Evolutionary conservation across 1,284 basidiomycete species (phyloP), one percentile per base, ranked within the genome.

Genomic region (Malassezia yamatoensis): DNA sequence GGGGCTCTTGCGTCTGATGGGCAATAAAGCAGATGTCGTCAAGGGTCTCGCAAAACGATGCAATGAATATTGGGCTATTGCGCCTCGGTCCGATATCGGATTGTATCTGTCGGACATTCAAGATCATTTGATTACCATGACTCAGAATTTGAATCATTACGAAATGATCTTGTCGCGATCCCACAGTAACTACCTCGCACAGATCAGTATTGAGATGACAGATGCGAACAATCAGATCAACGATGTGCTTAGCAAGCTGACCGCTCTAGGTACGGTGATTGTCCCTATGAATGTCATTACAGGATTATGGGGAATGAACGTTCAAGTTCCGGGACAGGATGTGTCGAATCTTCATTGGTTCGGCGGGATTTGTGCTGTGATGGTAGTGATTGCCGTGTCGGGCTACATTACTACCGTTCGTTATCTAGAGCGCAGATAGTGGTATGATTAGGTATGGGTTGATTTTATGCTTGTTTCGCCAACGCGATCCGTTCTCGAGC

Each of bases 111-210:
- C 88, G 6, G 90, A 94, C 79, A 67, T 72, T 16, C 72, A 89
- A 80, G 94, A 98, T 77, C 94, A 99, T 78, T 78, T 98, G 76
- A 96, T 98, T 77, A 99, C 94, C 32, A 98, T 98, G 90, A 99
- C 93, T 2, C 93, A 96, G 77, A 98, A 96, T 75, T 59, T 68
- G 61, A 68, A 68, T 53, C 67, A 70, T 59, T 71, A 70, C 49
- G 69, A 71, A 53, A 98, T 96, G 80, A 98, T 98, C 74, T 81
- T 98, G 8, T 96, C 91, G 2, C 84, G 93, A 32, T 96, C 93
- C 40, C 93, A 98, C 77, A 96, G 90, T n/a, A 98, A 98, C 76
- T 98, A 72, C 50, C 47, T 74, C 15, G 71, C 71, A 5, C 71
- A 74, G 58, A 74, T 74, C 56, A 68, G 64, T 37, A 68, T 70